phyloP scores from a whole-genome alignment of 306 rosid species.

The Lathyrus oleraceus region DNA sequence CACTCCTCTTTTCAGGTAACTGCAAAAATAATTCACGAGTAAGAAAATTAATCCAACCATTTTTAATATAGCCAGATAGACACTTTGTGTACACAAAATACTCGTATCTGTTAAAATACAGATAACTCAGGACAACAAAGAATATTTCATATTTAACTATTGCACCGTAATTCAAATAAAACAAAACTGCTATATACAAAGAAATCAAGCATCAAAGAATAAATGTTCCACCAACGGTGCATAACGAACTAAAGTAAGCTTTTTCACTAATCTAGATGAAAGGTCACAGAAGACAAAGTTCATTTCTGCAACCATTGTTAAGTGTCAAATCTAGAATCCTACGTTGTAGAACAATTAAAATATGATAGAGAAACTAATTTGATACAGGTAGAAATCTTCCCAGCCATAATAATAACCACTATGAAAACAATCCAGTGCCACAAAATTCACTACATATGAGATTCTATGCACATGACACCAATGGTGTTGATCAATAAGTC shows the following conservation, averaged over 20 bases:
- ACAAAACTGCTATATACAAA: slow-evolving; percentile 12
- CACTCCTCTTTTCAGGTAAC: slow-evolving; percentile 96
- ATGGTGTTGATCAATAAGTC: slow-evolving; percentile 5
- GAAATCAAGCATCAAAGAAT: slow-evolving; percentile 21
- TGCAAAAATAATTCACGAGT: slow-evolving; percentile 36
- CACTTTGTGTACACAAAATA: slow-evolving; percentile 16
- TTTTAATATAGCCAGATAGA: slow-evolving; percentile 29
- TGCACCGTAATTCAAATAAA: slow-evolving; percentile 24
- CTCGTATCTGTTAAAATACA: slow-evolving; percentile 12
- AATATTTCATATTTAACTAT: slow-evolving; percentile 13
- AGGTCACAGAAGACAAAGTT: background rate
- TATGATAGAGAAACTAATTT: background rate
- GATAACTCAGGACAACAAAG: slow-evolving; percentile 17
- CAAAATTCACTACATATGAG: slow-evolving; percentile 15
- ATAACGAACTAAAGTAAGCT: background rate
- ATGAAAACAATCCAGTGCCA: slow-evolving; percentile 22
- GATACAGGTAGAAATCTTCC: slow-evolving; percentile 13
- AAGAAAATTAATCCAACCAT: slow-evolving; percentile 5
- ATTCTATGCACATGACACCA: slow-evolving; percentile 24
- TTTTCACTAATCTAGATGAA: slow-evolving; percentile 13
- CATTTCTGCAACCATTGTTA: background rate
- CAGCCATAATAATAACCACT: slow-evolving; percentile 16
- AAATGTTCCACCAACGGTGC: slow-evolving; percentile 11
- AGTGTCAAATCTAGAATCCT: background rate
- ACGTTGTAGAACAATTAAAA: slow-evolving; percentile 15